Conservation (phyloP, 1,284 basidiomycete genomes). For the Erythrobasidium hasegawianum region DNA sequence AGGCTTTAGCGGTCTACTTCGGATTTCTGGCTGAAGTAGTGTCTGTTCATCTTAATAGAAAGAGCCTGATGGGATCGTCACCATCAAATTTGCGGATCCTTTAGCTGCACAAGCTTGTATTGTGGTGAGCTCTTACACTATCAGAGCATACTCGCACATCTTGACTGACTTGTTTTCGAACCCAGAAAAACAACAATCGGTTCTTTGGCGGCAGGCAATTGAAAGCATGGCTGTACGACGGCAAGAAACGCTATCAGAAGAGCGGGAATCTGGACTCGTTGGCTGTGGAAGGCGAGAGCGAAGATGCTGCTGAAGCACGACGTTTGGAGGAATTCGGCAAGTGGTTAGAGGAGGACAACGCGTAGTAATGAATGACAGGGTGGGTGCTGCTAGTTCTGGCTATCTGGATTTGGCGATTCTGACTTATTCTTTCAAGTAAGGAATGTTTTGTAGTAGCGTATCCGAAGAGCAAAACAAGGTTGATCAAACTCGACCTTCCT, state of each 20-base stretch:
- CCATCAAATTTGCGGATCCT: constrained; percentile 87
- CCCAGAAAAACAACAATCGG: constrained; percentile 88
- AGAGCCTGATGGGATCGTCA: constrained; percentile 92
- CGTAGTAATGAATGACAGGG: neutral
- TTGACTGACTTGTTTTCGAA: neutral
- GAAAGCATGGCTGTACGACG: constrained; percentile 73
- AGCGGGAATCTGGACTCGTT: constrained; percentile 55
- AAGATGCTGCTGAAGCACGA: constrained; percentile 70
- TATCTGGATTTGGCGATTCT: neutral
- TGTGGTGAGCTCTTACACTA: constrained; percentile 56
- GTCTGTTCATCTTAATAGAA: constrained; percentile 55
- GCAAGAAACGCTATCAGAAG: constrained; percentile 74
- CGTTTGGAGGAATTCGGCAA: constrained; percentile 80
- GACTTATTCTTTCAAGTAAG: neutral
- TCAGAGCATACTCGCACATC: neutral
- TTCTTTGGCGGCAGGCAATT: constrained; percentile 83
- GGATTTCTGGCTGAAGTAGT: neutral
- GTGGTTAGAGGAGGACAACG: constrained; percentile 61
- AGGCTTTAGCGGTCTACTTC: constrained; percentile 10
- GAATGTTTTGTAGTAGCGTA: neutral
- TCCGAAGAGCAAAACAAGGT: neutral
- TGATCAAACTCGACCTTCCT: neutral
- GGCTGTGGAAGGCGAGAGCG: constrained; percentile 47
- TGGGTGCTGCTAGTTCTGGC: neutral
- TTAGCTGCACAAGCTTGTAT: constrained; percentile 85